These are phyloP conservation scores for Termitomyces sp. DNA, from an alignment of 768 basidiomycete species.

Conservation along the genomic window DNA sequence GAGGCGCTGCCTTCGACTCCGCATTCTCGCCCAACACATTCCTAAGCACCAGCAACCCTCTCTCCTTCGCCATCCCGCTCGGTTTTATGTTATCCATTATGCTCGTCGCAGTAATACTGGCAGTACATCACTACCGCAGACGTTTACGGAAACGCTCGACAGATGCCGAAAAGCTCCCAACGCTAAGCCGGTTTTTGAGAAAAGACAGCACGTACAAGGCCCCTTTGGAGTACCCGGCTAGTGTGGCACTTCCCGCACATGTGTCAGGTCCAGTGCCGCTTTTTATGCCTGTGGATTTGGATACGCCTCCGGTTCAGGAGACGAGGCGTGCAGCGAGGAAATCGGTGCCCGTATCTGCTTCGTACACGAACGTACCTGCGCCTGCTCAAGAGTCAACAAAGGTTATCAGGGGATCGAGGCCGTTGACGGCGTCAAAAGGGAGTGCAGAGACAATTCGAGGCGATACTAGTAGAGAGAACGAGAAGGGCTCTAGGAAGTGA, in stretches of 20 bases:
- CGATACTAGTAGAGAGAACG: neutral
- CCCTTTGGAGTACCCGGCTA: conserved; percentile 14
- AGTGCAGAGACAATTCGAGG: neutral
- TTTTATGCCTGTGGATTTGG: conserved; percentile 15
- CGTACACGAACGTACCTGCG: conserved; percentile 3
- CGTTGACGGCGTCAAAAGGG: neutral
- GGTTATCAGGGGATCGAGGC: conserved; percentile 5
- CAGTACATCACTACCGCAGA: conserved; percentile 22
- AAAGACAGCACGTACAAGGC: conserved; percentile 12
- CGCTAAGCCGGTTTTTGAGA: conserved; percentile 12
- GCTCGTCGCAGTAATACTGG: conserved; percentile 21
- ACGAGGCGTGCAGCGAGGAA: conserved; percentile 7
- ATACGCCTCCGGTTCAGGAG: conserved; percentile 2
- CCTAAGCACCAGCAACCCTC: conserved; percentile 20
- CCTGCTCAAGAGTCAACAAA: neutral
- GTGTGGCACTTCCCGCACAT: conserved; percentile 12
- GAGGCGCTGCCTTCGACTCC: conserved; percentile 2
- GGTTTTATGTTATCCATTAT: conserved; percentile 25
- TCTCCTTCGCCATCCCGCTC: conserved; percentile 28
- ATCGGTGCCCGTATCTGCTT: conserved; percentile 6
- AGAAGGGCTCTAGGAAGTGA: neutral
- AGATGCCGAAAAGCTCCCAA: conserved; percentile 14
- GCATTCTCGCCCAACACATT: conserved; percentile 13
- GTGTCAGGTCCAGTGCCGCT: conserved; percentile 13
- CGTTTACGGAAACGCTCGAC: conserved; percentile 13